A percentile compares a stretch with the other conserved stretches of the same genome.
These are phyloP conservation scores for Sporisorium scitamineum DNA, from an alignment of 1,284 basidiomycete genomes.

Conservation along the genomic window DNA sequence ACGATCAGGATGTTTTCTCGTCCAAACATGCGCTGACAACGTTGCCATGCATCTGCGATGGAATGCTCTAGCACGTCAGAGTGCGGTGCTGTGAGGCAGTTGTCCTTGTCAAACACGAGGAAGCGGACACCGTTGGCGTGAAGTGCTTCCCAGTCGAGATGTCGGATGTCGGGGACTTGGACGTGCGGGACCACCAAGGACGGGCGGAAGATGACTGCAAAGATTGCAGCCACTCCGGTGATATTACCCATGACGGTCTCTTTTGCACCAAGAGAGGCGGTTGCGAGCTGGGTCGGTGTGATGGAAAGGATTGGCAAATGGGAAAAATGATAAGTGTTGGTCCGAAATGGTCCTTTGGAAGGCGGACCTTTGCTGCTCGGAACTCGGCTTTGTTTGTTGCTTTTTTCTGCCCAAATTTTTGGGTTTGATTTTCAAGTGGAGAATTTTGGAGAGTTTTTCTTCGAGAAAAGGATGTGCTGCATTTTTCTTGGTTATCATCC, in stretches of 20 bases:
- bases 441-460: conserved; percentile 15
- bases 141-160: conserved; percentile 85
- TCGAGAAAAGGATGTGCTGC: not conserved
- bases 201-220: conserved; percentile 80
- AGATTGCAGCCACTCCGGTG: conserved; percentile 80
- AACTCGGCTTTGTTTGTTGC: conserved; percentile 16
- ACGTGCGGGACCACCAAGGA: conserved; percentile 80
- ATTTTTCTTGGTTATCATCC: conserved; percentile 1
- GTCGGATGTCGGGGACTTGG: conserved; percentile 82
- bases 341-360: conserved; percentile 8
- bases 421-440: conserved; percentile 23
- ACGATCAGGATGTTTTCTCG: conserved; percentile 86
- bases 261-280: not conserved
- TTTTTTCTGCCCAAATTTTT: conserved; percentile 13
- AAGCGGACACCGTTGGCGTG: conserved; percentile 83
- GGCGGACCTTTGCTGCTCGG: conserved; percentile 10
- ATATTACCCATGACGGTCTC: conserved; percentile 72
- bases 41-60: conserved; percentile 79
- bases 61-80: conserved; percentile 52
- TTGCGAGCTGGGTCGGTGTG: not conserved
- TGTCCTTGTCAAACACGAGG: conserved; percentile 96
- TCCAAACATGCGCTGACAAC: conserved; percentile 81
- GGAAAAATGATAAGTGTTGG: not conserved
- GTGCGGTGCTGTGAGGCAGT: conserved; percentile 77
- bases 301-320: not conserved